Evolutionary conservation across 1,284 basidiomycete genomes (phyloP), one percentile per base, ranked within the genome.

Genomic region (Paramarasmius palmivorus): DNA sequence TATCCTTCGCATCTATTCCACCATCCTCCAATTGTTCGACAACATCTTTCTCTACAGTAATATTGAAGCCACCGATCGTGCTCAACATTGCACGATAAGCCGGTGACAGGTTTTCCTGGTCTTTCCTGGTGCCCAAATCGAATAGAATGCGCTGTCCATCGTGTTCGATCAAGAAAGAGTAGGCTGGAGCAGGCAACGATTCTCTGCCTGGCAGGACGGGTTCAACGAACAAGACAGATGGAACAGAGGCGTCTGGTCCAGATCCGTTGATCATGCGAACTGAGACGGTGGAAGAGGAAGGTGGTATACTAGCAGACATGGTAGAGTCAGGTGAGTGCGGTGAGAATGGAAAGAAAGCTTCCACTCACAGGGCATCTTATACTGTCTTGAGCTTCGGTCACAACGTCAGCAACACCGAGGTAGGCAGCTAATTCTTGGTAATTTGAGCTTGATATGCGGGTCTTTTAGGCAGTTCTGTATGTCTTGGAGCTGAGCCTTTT

Each of bases 141-240:
- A 62, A 64, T 49, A 64, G 48, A 1, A 62, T 37, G 10, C 55
- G 55, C 35, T 50, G 49, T 37, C 40, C 14, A 36, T 36, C 26
- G 32, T 61, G 54, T 23, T 63, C 61, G 45, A 65, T 52, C 49
- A 65, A 56, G 44, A 63, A 65, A 3, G 62, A 54, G 38, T 50
- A 61, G 9, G 52, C 34, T 3, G 62, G 59, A 4, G 26, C 5
- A 42, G 45, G 38, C 1, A 60, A n/a, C 20, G 39, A 49, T 32
- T 62, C 61, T 14, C 51, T 44, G 6, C 62, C 63, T 0, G 59
- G 57, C 5, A 60, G 51, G 15, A 64, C 52, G n/a, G 62, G 62
- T 17, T 45, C 49, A 12, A 58, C 2, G 17, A 62, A 48, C 37
- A 50, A 2, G 17, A 23, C 26, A 19, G 25, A 23, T 6, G 56